Conservation (phyloP, 768 basidiomycete species). For the Dendrothele bispora region DNA sequence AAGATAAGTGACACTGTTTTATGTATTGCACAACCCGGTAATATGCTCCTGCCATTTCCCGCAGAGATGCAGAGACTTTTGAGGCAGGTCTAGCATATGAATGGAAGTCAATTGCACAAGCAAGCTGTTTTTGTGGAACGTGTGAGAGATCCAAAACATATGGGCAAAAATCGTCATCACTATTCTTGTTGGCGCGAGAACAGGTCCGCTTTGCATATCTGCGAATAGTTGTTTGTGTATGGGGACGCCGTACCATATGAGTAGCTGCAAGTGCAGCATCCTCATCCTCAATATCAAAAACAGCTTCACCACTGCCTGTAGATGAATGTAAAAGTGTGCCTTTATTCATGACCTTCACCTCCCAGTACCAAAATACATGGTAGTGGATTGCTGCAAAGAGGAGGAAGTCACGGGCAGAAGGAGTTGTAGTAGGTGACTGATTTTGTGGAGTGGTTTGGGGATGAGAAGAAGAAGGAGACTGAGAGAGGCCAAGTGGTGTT, state of each 20-base stretch:
- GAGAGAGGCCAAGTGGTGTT: conserved; percentile 13
- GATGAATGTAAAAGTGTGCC: conserved; percentile 16
- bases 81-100: conserved; percentile 20
- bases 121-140: conserved; percentile 15
- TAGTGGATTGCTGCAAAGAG: conserved; percentile 22
- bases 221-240: conserved; percentile 20
- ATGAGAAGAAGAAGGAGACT: too few species aligned
- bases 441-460: neutral
- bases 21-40: conserved; percentile 22
- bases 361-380: conserved; percentile 21
- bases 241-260: conserved; percentile 25
- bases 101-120: conserved; percentile 27
- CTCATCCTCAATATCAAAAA: conserved; percentile 18
- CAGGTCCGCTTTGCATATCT: too few species aligned
- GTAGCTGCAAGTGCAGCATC: conserved; percentile 21
- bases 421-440: conserved; percentile 3
- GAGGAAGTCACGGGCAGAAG: conserved; percentile 21
- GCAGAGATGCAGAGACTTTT: conserved; percentile 23
- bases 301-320: conserved; percentile 11
- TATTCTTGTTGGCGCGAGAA: conserved; percentile 3
- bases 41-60: conserved; percentile 22
- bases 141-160: conserved; percentile 17
- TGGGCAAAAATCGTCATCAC: conserved; percentile 4
- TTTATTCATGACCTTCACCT: conserved; percentile 14
- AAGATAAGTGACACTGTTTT: conserved; percentile 10